These are phyloP conservation scores for Zasmidium angulare DNA, from an alignment of 2,329 filamentous ascomycete genomes.

Conservation along the genomic window DNA sequence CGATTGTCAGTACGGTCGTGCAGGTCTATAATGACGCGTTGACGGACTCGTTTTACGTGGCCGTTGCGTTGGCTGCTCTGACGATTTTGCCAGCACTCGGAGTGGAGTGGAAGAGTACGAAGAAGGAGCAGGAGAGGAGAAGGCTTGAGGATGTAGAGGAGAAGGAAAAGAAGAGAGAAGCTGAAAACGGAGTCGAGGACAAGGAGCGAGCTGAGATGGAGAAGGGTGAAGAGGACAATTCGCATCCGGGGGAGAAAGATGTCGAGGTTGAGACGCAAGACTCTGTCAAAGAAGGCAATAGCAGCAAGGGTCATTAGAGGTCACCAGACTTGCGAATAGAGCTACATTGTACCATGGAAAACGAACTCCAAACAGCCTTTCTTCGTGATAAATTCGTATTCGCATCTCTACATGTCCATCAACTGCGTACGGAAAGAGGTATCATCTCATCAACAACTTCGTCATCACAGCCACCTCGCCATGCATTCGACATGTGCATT, in stretches of 20 bases:
- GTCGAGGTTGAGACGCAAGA: neutral
- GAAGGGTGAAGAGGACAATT: too few species aligned
- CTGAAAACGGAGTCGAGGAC: neutral
- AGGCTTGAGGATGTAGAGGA: slow-evolving; percentile 9
- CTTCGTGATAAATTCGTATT: neutral
- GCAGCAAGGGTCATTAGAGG: neutral
- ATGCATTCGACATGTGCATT: neutral
- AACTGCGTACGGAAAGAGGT: neutral
- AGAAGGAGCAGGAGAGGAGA: slow-evolving; percentile 10
- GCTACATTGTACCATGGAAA: neutral
- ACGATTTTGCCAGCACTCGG: slow-evolving; percentile 5
- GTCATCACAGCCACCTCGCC: neutral
- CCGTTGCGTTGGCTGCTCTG: slow-evolving; percentile 10
- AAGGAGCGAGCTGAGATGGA: neutral
- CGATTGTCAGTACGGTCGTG: neutral
- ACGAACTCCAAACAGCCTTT: neutral
- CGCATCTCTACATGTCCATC: neutral
- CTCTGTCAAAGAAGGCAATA: neutral
- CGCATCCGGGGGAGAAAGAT: too few species aligned
- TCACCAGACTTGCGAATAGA: neutral
- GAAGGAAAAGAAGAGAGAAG: neutral
- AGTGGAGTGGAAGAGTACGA: slow-evolving; percentile 36
- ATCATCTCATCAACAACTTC: neutral
- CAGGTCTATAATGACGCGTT: neutral
- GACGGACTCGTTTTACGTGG: slow-evolving; percentile 10